phyloP scores from a whole-genome alignment of 805 yeast species.

The Candida tammaniensis region DNA sequence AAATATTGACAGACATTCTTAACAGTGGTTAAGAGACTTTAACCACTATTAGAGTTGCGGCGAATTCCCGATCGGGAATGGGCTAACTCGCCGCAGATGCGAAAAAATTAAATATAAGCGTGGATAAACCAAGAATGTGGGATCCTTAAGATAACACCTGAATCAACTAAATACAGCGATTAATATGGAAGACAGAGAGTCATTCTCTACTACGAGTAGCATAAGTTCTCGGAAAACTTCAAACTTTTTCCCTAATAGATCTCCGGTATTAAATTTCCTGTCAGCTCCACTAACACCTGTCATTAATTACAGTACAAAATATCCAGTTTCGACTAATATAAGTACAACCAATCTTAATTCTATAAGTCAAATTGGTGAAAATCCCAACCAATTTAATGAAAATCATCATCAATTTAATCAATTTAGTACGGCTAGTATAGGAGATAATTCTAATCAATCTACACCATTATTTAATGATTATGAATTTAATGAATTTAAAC shows the following conservation, averaged over 20 bases:
- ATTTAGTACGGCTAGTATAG: background rate
- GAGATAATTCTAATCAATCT: constrained; percentile 6
- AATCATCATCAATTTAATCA: background rate
- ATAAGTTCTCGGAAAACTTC: constrained; percentile 13
- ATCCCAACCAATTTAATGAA: constrained; percentile 1
- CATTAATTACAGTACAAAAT: constrained; percentile 6
- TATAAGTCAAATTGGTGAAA: no score
- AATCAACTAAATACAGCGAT: no score
- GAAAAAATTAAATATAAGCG: no score
- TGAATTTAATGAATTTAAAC: constrained; percentile 10
- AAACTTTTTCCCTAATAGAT: constrained; percentile 13
- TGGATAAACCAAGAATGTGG: no score
- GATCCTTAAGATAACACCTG: no score
- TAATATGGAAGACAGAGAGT: constrained; percentile 14
- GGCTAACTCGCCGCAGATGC: no score
- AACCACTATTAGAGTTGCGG: no score
- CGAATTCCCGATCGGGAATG: no score
- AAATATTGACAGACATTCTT: no score
- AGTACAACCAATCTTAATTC: no score
- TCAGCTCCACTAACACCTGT: constrained; percentile 16
- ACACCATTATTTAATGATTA: constrained; percentile 14
- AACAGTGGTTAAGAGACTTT: no score
- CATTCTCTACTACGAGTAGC: constrained; percentile 11
- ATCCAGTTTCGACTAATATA: no score
- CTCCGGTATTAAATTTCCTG: constrained; percentile 8